Conservation (phyloP, 139 green algal genomes). For the Zygnema cylindricum region DNA sequence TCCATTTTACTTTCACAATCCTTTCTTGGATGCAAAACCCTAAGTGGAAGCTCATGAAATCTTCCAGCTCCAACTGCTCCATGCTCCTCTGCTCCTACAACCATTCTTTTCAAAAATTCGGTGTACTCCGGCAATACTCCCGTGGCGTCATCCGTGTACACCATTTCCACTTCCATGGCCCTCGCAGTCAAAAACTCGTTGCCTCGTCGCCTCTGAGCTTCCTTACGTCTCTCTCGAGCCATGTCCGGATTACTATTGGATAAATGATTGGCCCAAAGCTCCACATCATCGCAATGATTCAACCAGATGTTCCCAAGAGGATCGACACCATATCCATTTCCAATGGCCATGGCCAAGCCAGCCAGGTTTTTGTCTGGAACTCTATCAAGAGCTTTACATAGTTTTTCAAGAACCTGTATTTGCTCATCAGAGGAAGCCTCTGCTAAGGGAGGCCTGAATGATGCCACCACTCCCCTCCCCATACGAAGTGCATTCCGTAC, state of each 20-base stretch:
- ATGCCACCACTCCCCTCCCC: conserved; percentile 33
- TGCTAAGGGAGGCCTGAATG: neutral
- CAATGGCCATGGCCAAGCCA: conserved; percentile 21
- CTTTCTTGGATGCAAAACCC: neutral
- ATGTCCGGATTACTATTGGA: neutral
- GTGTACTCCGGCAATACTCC: conserved; percentile 26
- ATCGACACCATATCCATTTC: conserved; percentile 30
- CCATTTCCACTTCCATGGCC: conserved; percentile 54
- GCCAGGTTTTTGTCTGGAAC: conserved; percentile 36
- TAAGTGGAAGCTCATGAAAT: conserved; percentile 51
- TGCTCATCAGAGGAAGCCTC: neutral
- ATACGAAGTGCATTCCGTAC: conserved; percentile 49
- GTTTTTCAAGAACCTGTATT: neutral
- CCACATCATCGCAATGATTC: conserved; percentile 12
- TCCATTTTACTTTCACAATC: neutral
- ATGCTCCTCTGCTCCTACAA: neutral
- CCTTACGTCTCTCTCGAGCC: neutral
- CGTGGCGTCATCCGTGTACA: conserved; percentile 38
- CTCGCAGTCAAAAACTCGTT: conserved; percentile 7
- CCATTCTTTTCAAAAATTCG: conserved; percentile 5
- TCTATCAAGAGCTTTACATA: conserved; percentile 10
- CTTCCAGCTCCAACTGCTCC: conserved; percentile 25
- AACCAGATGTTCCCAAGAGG: conserved; percentile 23
- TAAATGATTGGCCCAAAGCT: conserved; percentile 14
- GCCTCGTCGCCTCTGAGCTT: neutral